phyloP scores from a whole-genome alignment of 805 yeast genomes.

The Cyberlindnera euphorbiae region DNA sequence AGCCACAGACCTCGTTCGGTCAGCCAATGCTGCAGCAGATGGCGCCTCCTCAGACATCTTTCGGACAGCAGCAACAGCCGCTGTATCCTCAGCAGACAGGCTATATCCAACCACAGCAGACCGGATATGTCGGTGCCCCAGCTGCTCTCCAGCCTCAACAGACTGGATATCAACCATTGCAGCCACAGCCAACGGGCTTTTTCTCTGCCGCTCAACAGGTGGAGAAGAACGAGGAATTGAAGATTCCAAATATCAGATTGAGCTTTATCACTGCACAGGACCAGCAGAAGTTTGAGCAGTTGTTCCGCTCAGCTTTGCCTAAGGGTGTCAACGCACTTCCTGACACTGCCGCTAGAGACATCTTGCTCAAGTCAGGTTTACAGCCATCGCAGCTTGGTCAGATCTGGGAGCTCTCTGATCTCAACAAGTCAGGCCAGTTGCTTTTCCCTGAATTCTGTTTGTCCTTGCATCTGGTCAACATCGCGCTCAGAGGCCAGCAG shows the following conservation, averaged over 20 bases:
- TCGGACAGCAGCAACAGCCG: slow-evolving; percentile 20
- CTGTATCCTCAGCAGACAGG: slow-evolving; percentile 25
- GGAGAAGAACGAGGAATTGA: slow-evolving; percentile 51
- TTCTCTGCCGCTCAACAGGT: slow-evolving; percentile 25
- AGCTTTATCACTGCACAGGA: slow-evolving; percentile 82
- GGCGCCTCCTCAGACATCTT: slow-evolving; percentile 24
- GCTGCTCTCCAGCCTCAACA: slow-evolving; percentile 22
- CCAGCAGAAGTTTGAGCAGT: slow-evolving; percentile 79
- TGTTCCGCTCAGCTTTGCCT: slow-evolving; percentile 76
- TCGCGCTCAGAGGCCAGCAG: slow-evolving; percentile 70
- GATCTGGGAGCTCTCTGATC: slow-evolving; percentile 90
- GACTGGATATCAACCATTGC: slow-evolving; percentile 31
- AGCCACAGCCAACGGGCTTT: slow-evolving; percentile 39
- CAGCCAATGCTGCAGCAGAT: slow-evolving; percentile 11
- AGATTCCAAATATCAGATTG: slow-evolving; percentile 71
- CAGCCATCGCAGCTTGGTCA: slow-evolving; percentile 71
- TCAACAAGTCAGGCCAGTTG: slow-evolving; percentile 77
- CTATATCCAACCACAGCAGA: slow-evolving; percentile 25
- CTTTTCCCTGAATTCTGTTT: slow-evolving; percentile 93
- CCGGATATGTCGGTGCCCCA: slow-evolving; percentile 22
- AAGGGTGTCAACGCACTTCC: slow-evolving; percentile 44
- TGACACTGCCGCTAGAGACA: slow-evolving; percentile 73
- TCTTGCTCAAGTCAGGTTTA: slow-evolving; percentile 75
- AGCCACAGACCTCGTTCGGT: slow-evolving; percentile 16
- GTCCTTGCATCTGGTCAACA: slow-evolving; percentile 81